Evolutionary conservation across 1,139 yeast genomes (phyloP).

Genomic region (Wickerhamiella infanticola): DNA sequence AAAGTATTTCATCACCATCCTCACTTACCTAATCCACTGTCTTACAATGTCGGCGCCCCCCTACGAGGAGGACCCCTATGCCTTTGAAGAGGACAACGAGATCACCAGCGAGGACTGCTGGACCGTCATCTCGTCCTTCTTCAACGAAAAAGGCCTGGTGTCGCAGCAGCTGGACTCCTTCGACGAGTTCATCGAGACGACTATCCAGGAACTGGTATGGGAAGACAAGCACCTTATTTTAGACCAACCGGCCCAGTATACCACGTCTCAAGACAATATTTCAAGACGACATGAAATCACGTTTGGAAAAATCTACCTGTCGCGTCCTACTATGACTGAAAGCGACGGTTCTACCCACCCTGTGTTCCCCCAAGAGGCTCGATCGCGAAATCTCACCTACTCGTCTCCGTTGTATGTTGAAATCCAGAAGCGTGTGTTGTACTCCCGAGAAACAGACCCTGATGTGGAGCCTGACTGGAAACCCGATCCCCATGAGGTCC

Average conservation of each 20-base stretch:
- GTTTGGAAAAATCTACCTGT: slow-evolving; percentile 90
- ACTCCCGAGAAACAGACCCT: slow-evolving; percentile 55
- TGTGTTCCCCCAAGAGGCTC: slow-evolving; percentile 95
- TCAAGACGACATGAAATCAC: slow-evolving; percentile 88
- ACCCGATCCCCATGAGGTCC: slow-evolving; percentile 41
- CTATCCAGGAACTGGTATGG: slow-evolving; percentile 91
- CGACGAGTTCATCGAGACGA: slow-evolving; percentile 92
- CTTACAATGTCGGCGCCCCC: slow-evolving; percentile 1
- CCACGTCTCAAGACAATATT: slow-evolving; percentile 75
- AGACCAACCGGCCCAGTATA: slow-evolving; percentile 97
- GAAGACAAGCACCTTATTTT: slow-evolving; percentile 88
- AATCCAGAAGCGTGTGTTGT: slow-evolving; percentile 80
- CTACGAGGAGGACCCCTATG: slow-evolving; percentile 17
- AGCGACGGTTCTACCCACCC: slow-evolving; percentile 99
- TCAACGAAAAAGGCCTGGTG: slow-evolving; percentile 91
- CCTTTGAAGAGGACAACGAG: slow-evolving; percentile 51
- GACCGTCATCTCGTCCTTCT: slow-evolving; percentile 93
- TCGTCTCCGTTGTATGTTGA: slow-evolving; percentile 93
- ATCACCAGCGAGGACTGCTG: slow-evolving; percentile 98
- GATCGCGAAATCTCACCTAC: slow-evolving; percentile 88
- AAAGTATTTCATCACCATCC: background rate
- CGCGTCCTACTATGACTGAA: slow-evolving; percentile 96
- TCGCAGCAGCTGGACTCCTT: slow-evolving; percentile 97
- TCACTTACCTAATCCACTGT: background rate
- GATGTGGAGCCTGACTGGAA: slow-evolving; percentile 46